These are phyloP conservation scores for Nicotiana obtusifolia DNA, from an alignment of 257 asterid species.

Conservation along the genomic window DNA sequence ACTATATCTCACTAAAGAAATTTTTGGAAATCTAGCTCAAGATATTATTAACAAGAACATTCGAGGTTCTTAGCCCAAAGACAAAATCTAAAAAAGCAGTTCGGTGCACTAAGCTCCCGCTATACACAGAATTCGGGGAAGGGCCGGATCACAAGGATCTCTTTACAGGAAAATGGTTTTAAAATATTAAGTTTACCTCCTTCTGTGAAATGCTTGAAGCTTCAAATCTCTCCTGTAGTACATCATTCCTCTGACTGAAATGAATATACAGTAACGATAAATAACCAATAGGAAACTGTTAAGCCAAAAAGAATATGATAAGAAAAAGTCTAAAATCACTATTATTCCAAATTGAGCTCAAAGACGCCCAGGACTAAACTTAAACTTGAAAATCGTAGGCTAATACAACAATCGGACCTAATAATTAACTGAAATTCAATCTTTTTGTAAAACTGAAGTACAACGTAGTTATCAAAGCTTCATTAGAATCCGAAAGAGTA, in stretches of 20 bases:
- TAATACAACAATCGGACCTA: background rate
- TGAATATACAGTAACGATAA: constrained; percentile 7
- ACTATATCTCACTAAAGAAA: background rate
- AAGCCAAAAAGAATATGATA: background rate
- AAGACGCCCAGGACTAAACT: background rate
- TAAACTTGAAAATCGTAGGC: background rate
- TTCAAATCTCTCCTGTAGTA: constrained; percentile 91
- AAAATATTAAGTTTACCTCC: constrained; percentile 41
- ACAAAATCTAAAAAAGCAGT: no score
- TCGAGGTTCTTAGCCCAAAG: background rate
- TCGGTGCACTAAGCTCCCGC: no score
- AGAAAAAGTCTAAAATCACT: background rate
- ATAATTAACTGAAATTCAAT: background rate
- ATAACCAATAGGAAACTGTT: constrained; percentile 5
- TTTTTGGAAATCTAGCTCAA: background rate
- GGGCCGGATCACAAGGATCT: no score
- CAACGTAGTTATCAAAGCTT: background rate
- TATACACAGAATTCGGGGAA: no score
- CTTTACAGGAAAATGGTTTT: background rate
- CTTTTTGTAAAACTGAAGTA: background rate
- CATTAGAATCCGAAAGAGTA: background rate
- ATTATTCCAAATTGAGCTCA: background rate
- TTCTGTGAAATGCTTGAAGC: constrained; percentile 95
- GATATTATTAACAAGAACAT: background rate
- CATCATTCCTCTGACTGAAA: constrained; percentile 97